Evolutionary conservation across 1,139 yeast species (phyloP), one percentile per base, ranked within the genome.

Genomic region (Candida sojae): DNA sequence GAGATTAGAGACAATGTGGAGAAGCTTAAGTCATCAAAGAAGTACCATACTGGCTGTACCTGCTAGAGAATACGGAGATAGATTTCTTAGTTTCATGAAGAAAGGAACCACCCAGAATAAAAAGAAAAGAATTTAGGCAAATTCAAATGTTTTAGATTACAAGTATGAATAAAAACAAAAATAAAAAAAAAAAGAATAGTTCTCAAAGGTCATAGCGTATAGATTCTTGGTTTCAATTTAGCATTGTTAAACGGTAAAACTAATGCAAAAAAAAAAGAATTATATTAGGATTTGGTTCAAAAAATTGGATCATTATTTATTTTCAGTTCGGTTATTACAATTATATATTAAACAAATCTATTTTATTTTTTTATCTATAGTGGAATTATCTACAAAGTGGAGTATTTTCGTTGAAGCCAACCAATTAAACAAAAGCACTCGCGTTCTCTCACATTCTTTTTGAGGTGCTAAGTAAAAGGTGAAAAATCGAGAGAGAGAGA

Each of bases 21-120:
- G 97, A 64, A 77, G 88, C 8, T 59, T 95, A 36, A 79, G 82
- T 35, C 90, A 90, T 61, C 78, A 83, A 32, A 73, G 92, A 50
- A 76, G 77, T 40, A 79, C 86, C 2, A 86, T 93, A 5, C 88
- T 96, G 54, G 96, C 99, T 0, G 77, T 95, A 8, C 99, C 99
- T 0, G 92, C 98, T 0, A 62, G 61, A 12, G 97, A 92, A 57
- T 95, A 95, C 62, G 98, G 97, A 13, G 85, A 86, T 52, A 75
- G 99, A 57, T 92, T 95, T 65, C 71, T 86, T 52, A 72, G 73
- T 17, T 95, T 95, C 62, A 84, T 95, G 56, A 75, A 72, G 49
- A 66, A 61, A 23, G 75, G 79, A 7, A 66, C 74, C 8, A 38
- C 52, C 10, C 34, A 32, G 25, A 21, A 9, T 0, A 53, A 54